These are phyloP conservation scores for Vigna nakashimae DNA, from an alignment of 306 rosid genomes.

Conservation along the genomic window DNA sequence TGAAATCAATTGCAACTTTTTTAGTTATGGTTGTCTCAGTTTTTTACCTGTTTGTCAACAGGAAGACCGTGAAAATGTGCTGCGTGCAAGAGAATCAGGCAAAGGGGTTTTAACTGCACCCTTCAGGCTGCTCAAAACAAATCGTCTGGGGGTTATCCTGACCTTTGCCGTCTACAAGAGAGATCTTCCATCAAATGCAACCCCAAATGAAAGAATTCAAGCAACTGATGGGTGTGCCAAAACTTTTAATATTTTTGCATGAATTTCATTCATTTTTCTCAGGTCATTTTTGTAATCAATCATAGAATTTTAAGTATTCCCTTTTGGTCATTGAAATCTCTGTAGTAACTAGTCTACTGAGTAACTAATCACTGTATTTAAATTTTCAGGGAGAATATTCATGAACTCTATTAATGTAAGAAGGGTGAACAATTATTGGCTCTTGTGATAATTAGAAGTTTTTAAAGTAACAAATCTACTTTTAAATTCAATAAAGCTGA, in stretches of 20 bases:
- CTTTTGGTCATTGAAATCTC: not conserved
- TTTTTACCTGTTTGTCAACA: constrained; percentile 53
- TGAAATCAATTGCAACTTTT: constrained; percentile 4
- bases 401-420: not conserved
- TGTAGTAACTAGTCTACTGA: constrained; percentile 9
- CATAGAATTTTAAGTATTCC: constrained; percentile 12
- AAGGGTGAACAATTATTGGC: not conserved
- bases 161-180: constrained; percentile 95
- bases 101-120: constrained; percentile 97
- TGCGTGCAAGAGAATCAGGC: constrained; percentile 93
- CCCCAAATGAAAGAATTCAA: constrained; percentile 88
- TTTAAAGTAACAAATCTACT: constrained; percentile 20
- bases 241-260: constrained; percentile 24
- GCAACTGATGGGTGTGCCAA: constrained; percentile 86
- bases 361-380: not conserved
- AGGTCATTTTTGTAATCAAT: constrained; percentile 7
- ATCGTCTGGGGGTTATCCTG: constrained; percentile 92
- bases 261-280: not conserved
- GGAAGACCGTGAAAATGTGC: constrained; percentile 89
- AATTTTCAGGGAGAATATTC: constrained; percentile 4
- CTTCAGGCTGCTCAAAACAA: constrained; percentile 82
- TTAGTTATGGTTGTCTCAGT: constrained; percentile 23
- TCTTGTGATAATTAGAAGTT: constrained; percentile 2
- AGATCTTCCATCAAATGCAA: constrained; percentile 88
- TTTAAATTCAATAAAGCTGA: constrained; percentile 12